Percentiles rank a stretch among this genome's conserved stretches.
These are phyloP conservation scores for Penicillium salamii DNA, from an alignment of 495 filamentous ascomycete species.

Conservation along the genomic window DNA sequence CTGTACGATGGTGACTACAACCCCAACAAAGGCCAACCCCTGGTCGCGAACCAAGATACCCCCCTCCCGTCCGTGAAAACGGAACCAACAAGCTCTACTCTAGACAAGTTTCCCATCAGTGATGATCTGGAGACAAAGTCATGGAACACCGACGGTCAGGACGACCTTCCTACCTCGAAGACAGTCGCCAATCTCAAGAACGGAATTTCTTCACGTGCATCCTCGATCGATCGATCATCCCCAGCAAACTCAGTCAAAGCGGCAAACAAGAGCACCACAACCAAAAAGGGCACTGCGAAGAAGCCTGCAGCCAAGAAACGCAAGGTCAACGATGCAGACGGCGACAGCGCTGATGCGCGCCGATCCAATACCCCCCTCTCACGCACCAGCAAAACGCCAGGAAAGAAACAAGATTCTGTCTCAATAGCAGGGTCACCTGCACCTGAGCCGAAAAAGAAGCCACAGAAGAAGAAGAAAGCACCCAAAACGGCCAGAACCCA, in stretches of 20 bases:
- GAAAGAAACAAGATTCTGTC: constrained; percentile 40
- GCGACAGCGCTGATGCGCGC: constrained; percentile 41
- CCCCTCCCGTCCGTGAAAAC: constrained; percentile 33
- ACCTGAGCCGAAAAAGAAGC: constrained; percentile 37
- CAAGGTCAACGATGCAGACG: constrained; percentile 47
- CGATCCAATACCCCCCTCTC: constrained; percentile 48
- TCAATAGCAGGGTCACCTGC: constrained; percentile 40
- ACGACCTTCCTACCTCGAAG: constrained; percentile 41
- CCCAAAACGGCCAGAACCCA: constrained; percentile 8
- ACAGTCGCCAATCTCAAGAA: constrained; percentile 41
- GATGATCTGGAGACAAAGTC: constrained; percentile 28
- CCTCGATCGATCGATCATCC: constrained; percentile 32
- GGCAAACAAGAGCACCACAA: constrained; percentile 36
- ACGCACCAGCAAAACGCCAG: constrained; percentile 48
- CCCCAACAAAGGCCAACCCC: constrained; percentile 3
- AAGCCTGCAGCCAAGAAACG: constrained; percentile 58
- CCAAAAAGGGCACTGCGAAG: constrained; percentile 57
- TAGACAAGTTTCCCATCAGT: constrained; percentile 32
- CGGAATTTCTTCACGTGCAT: constrained; percentile 15
- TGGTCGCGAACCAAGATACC: constrained; percentile 15
- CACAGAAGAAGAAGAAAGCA: constrained; percentile 20
- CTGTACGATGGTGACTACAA: constrained; percentile 30
- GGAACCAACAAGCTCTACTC: constrained; percentile 27
- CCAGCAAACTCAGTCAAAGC: constrained; percentile 34
- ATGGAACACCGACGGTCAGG: constrained; percentile 27